These are phyloP conservation scores for Colletotrichum sp. DNA, from an alignment of 2,329 filamentous ascomycete species.

Conservation along the genomic window DNA sequence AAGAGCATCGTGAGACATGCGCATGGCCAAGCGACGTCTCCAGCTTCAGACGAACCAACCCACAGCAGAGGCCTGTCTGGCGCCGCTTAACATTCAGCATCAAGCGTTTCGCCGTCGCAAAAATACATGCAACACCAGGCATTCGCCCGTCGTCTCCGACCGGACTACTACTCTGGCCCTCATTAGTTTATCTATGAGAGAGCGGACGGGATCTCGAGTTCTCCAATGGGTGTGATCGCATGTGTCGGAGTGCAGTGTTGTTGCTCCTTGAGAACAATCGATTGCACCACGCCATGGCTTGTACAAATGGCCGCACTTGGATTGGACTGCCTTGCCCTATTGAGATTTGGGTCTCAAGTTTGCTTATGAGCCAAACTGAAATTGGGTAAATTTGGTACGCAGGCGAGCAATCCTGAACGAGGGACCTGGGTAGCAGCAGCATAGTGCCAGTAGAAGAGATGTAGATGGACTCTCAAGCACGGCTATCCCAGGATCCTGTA, in stretches of 20 bases:
- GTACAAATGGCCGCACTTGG: background rate
- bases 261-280: background rate
- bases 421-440: background rate
- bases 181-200: conserved; percentile 20
- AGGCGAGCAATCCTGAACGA: background rate
- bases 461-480: background rate
- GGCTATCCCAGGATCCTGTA: background rate
- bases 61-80: background rate
- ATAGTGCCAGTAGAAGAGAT: background rate
- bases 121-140: conserved; percentile 14
- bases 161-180: conserved; percentile 22
- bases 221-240: conserved; percentile 20
- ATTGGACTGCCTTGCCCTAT: background rate
- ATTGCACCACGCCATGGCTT: background rate
- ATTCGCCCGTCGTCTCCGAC: conserved; percentile 20
- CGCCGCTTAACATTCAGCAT: background rate
- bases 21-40: background rate
- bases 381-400: background rate
- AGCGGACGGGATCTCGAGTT: conserved; percentile 22
- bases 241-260: background rate
- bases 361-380: background rate
- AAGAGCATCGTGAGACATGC: background rate
- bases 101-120: background rate
- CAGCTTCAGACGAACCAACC: background rate
- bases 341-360: background rate